Percentiles rank a stretch among this genome's conserved stretches.
Conservation (phyloP, 371 early-diverging fungal genomes). For the Syncephalastrum monosporum region DNA sequence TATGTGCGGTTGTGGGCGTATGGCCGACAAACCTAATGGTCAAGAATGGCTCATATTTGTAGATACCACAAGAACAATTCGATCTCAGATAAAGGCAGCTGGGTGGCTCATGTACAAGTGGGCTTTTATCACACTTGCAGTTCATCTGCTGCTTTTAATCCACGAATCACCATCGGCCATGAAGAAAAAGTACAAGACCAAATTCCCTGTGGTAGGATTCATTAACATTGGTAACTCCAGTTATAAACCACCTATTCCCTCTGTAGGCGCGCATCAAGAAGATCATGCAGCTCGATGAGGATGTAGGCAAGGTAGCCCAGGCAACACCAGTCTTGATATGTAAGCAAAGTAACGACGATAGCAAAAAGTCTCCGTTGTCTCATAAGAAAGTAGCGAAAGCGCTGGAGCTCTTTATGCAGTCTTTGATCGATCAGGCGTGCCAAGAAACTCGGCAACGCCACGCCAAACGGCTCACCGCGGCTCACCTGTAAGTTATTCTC, state of each 20-base stretch:
- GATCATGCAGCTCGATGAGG: slow-evolving; percentile 99
- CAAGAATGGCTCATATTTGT: no score
- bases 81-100: no score
- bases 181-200: slow-evolving; percentile 89
- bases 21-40: no score
- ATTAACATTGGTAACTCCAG: background rate
- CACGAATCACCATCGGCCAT: slow-evolving; percentile 27
- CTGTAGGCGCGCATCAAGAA: slow-evolving; percentile 98
- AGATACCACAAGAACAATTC: no score
- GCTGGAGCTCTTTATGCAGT: slow-evolving; percentile 92
- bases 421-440: slow-evolving; percentile 84
- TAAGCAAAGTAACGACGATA: slow-evolving; percentile 39
- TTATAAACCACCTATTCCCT: slow-evolving; percentile 9
- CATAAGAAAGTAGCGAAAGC: slow-evolving; percentile 71
- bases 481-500: slow-evolving; percentile 72
- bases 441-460: slow-evolving; percentile 77
- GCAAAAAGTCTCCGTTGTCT: background rate
- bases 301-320: slow-evolving; percentile 99
- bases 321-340: slow-evolving; percentile 98
- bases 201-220: slow-evolving; percentile 80
- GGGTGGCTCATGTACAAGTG: no score
- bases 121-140: no score
- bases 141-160: no score
- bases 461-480: slow-evolving; percentile 80
- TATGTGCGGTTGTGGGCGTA: no score